Base-by-base conservation (phyloP, 768 basidiomycete species). In the Phanerodontia chrysosporium region DNA sequence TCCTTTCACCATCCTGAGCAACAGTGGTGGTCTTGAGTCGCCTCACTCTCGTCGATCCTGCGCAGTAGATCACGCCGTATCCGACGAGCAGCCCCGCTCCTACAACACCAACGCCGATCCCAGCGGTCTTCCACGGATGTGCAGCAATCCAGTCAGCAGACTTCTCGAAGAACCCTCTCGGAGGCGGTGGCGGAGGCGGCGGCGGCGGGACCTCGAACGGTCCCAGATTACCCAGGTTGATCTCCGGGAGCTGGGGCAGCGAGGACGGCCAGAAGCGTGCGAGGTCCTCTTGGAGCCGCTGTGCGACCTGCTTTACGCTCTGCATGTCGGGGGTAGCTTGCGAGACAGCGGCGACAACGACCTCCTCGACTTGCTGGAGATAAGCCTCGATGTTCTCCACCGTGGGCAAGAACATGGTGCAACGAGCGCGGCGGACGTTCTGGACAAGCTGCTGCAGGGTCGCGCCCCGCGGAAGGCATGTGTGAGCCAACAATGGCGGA, bases 211-310 rank as follows among this genome's bases (percentile, higher is more conserved):
- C 81, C 61, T 89, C 82, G 64, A 90, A 89, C 64, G 84, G 80
- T 10, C 87, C 87, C 1, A 91, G 80, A 35, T 80, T 80, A 18
- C 87, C 85, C 48, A 89, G 73, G 64, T 74, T 80, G 55, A 91
- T 78, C 46, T 81, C 80, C 12, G 77, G 75, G 22, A 82, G 66
- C 51, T 73, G 56, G 22, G 78, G 73, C 13, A 77, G 59, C n/a
- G 71, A 69, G 60, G 75, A 71, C 18, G 88, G 90, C 24, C 92
- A 90, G 69, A 89, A 92, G 58, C 92, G 85, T 49, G 88, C 80
- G 61, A 94, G 83, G 67, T 94, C 91, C 24, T 83, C 72, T 87
- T 89, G 92, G 57, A 92, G 76, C 25, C 84, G 80, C 63, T 88
- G 80, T 22, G 86, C 71, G 29, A 83, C 79, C 60, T 90, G 86